These are phyloP conservation scores for Ophiostoma tasmaniense DNA, from an alignment of 2,329 filamentous ascomycete species.

Conservation along the genomic window DNA sequence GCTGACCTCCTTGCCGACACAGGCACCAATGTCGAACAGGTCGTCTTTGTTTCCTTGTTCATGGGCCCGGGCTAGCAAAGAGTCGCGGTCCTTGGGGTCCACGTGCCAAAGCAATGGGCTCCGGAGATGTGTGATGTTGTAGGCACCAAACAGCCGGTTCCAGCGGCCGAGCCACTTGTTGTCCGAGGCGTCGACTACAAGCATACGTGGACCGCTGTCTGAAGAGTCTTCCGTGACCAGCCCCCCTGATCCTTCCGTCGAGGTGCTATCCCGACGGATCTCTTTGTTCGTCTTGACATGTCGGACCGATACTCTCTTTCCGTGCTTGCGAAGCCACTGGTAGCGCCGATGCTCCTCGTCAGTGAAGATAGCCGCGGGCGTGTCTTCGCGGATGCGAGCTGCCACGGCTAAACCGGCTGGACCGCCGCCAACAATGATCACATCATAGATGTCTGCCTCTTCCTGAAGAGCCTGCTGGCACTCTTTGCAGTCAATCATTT, in stretches of 20 bases:
- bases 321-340: conserved; percentile 64
- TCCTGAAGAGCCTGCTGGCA: not conserved
- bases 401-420: conserved; percentile 62
- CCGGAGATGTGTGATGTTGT: conserved; percentile 62
- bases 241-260: not conserved
- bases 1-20: conserved; percentile 70
- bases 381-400: conserved; percentile 60
- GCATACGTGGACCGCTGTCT: conserved; percentile 33
- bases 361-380: conserved; percentile 71
- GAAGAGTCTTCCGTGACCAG: conserved; percentile 17
- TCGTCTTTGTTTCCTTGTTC: conserved; percentile 52
- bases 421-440: not conserved
- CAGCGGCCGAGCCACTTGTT: conserved; percentile 61
- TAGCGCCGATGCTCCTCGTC: conserved; percentile 77
- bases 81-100: conserved; percentile 67
- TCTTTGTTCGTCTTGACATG: conserved; percentile 35
- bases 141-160: conserved; percentile 58
- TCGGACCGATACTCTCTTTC: conserved; percentile 50
- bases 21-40: conserved; percentile 60
- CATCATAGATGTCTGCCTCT: not conserved
- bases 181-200: conserved; percentile 59
- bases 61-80: conserved; percentile 60
- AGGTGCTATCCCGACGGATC: conserved; percentile 4
- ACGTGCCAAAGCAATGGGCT: conserved; percentile 80
- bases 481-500: not conserved